A percentile compares a stretch with the other conserved stretches of the same genome.
phyloP scores from a whole-genome alignment of 2,329 filamentous ascomycete genomes.

The Fusarium domesticum region DNA sequence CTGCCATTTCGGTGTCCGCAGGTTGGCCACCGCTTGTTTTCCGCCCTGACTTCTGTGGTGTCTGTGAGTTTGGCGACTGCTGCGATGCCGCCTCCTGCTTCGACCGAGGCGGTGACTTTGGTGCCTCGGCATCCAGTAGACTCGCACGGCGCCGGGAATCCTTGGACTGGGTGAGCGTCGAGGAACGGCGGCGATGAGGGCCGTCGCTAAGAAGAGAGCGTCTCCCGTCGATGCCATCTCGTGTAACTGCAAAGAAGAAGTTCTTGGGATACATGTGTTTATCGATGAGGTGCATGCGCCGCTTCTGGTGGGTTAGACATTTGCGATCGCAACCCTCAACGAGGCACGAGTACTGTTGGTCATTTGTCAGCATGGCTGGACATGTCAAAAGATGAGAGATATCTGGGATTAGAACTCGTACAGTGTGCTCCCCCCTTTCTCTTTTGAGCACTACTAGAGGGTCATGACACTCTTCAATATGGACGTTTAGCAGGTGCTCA shows the following conservation, averaged over 20 bases:
- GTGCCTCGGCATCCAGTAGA: constrained; percentile 28
- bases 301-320: constrained; percentile 79
- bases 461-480: constrained; percentile 91
- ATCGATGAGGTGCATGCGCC: constrained; percentile 84
- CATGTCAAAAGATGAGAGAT: neutral
- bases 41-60: constrained; percentile 12
- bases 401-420: constrained; percentile 42
- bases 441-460: constrained; percentile 68
- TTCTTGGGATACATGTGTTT: constrained; percentile 89
- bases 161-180: constrained; percentile 37
- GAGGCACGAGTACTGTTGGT: constrained; percentile 74
- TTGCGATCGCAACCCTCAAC: constrained; percentile 83
- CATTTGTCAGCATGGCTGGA: constrained; percentile 11
- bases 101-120: constrained; percentile 10
- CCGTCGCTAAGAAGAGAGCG: constrained; percentile 71
- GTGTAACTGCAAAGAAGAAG: constrained; percentile 84
- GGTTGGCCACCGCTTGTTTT: constrained; percentile 20
- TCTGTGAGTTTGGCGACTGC: constrained; percentile 10
- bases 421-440: constrained; percentile 82
- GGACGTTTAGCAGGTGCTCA: constrained; percentile 72
- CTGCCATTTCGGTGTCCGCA: constrained; percentile 57
- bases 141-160: constrained; percentile 34
- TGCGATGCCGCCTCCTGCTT: constrained; percentile 6
- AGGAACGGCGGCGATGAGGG: constrained; percentile 48
- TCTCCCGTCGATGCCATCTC: constrained; percentile 83